These are phyloP conservation scores for Lachancea meyersii DNA, from an alignment of 805 yeast species.

Conservation along the genomic window DNA sequence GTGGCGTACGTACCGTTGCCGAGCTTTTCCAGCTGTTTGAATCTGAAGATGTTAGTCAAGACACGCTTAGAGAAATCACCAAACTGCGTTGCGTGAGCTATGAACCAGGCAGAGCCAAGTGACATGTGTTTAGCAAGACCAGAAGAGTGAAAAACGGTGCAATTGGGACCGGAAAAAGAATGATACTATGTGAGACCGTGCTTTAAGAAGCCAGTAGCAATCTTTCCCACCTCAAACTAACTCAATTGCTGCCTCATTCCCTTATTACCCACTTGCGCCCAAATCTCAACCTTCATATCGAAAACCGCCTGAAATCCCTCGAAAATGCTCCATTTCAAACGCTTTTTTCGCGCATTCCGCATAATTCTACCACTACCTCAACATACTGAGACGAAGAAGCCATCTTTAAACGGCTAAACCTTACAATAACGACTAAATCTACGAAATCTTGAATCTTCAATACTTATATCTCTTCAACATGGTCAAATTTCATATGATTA, in stretches of 20 bases:
- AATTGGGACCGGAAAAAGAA: not conserved
- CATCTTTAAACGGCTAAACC: constrained; percentile 14
- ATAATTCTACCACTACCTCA: not conserved
- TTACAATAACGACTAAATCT: too few relatives aligned
- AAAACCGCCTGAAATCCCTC: not conserved
- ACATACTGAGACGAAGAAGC: constrained; percentile 30
- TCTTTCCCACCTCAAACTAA: too few relatives aligned
- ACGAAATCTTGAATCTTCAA: too few relatives aligned
- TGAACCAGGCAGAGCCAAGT: too few relatives aligned
- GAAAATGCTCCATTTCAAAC: not conserved
- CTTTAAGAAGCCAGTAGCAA: too few relatives aligned
- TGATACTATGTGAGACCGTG: too few relatives aligned
- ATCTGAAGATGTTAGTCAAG: constrained; percentile 21
- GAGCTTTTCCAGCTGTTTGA: constrained; percentile 33
- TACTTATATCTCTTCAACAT: too few relatives aligned
- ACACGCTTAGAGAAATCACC: not conserved
- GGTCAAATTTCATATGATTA: too few relatives aligned
- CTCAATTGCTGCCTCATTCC: too few relatives aligned
- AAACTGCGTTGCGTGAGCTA: too few relatives aligned
- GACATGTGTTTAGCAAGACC: not conserved
- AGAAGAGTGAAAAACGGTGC: too few relatives aligned
- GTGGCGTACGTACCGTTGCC: constrained; percentile 89
- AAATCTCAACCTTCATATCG: not conserved
- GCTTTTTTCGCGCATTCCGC: not conserved
- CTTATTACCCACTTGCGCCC: not conserved